These are phyloP conservation scores for Penicillium maclennaniae DNA, from an alignment of 495 filamentous ascomycete genomes.

Conservation along the genomic window DNA sequence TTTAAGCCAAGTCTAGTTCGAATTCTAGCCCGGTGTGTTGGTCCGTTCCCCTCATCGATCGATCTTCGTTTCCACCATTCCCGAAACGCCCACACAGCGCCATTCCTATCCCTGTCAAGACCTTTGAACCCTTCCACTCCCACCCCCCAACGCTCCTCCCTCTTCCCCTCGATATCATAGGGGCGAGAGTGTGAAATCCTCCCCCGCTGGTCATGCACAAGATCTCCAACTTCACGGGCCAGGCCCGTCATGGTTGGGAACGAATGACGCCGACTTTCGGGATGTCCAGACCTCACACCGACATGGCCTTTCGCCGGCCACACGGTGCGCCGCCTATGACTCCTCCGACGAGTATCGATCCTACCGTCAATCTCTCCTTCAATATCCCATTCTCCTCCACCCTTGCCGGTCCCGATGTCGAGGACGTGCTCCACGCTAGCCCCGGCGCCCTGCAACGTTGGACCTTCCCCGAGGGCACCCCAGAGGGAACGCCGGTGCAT, in stretches of 20 bases:
- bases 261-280: slow-evolving; percentile 81
- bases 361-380: slow-evolving; percentile 77
- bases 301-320: slow-evolving; percentile 71
- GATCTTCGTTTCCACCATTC: slow-evolving; percentile 36
- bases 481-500: slow-evolving; percentile 76
- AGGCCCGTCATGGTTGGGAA: slow-evolving; percentile 87
- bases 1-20: neutral
- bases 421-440: slow-evolving; percentile 88
- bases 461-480: slow-evolving; percentile 83
- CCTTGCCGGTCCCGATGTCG: slow-evolving; percentile 81
- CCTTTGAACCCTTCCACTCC: slow-evolving; percentile 11
- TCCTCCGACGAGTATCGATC: slow-evolving; percentile 60
- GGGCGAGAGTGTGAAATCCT: slow-evolving; percentile 35
- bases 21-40: neutral
- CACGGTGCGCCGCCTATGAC: slow-evolving; percentile 63
- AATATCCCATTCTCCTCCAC: slow-evolving; percentile 93
- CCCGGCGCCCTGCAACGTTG: slow-evolving; percentile 77
- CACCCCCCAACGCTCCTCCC: slow-evolving; percentile 18
- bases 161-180: slow-evolving; percentile 40
- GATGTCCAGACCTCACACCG: slow-evolving; percentile 72
- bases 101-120: slow-evolving; percentile 44
- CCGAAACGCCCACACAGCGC: slow-evolving; percentile 37
- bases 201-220: slow-evolving; percentile 70
- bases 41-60: slow-evolving; percentile 19
- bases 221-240: slow-evolving; percentile 77